Percentiles rank a stretch among this genome's conserved stretches.
Conservation (phyloP, 371 early-diverging fungal species). For the Rhizopus microsporus region DNA sequence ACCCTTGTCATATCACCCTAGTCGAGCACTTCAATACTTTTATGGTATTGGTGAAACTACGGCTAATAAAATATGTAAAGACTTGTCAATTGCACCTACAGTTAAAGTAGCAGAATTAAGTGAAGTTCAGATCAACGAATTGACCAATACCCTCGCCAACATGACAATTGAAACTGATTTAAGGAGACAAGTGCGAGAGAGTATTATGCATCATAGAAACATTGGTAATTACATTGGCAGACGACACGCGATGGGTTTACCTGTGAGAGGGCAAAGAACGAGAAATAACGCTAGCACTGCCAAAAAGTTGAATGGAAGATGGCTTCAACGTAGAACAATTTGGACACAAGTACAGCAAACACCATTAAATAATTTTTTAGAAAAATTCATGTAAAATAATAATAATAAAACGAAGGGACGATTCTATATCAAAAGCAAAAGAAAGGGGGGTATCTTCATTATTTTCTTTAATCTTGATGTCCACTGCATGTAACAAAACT, state of each 20-base stretch:
- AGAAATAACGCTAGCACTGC: conserved; percentile 89
- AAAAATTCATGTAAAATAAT: conserved; percentile 32
- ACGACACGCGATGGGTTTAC: conserved; percentile 85
- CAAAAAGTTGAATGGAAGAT: conserved; percentile 78
- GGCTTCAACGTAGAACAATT: conserved; percentile 53
- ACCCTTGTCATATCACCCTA: conserved; percentile 6
- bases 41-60: conserved; percentile 90
- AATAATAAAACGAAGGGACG: conserved; percentile 2
- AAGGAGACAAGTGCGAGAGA: conserved; percentile 74
- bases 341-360: conserved; percentile 36
- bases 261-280: conserved; percentile 91
- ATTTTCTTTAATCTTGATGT: conserved; percentile 9
- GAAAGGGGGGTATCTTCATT: conserved; percentile 4
- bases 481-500: conserved; percentile 21
- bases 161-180: conserved; percentile 94
- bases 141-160: conserved; percentile 79
- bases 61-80: conserved; percentile 74
- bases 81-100: conserved; percentile 76
- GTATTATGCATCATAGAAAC: conserved; percentile 78
- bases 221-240: conserved; percentile 85
- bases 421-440: not conserved
- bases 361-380: conserved; percentile 35
- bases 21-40: conserved; percentile 76
- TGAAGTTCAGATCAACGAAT: conserved; percentile 85
- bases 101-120: conserved; percentile 82